These are phyloP conservation scores for Rossbeevera mucosa DNA, from an alignment of 768 basidiomycete species.

Conservation along the genomic window DNA sequence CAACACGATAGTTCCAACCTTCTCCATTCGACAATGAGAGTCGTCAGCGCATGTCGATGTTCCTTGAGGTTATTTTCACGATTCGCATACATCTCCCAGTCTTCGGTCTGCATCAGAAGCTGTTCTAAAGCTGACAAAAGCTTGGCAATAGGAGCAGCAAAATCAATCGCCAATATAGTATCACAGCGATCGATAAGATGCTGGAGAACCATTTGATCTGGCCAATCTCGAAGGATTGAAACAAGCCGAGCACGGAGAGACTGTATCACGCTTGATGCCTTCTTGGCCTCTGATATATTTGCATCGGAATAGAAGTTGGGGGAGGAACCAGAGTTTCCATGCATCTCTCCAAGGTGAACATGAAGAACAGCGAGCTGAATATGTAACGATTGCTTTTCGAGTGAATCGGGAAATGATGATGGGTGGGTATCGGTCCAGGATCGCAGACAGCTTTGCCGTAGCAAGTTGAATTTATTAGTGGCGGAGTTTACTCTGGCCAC, in stretches of 20 bases:
- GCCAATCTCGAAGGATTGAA: conserved; percentile 73
- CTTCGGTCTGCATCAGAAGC: conserved; percentile 79
- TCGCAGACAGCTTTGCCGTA: conserved; percentile 33
- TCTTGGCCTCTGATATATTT: conserved; percentile 69
- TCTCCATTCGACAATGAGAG: conserved; percentile 84
- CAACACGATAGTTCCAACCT: conserved; percentile 86
- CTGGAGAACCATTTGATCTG: conserved; percentile 96
- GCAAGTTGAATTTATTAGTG: conserved; percentile 26
- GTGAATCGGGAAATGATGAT: conserved; percentile 32
- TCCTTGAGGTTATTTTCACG: conserved; percentile 74
- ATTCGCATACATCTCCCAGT: conserved; percentile 97
- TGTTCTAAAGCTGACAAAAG: conserved; percentile 81
- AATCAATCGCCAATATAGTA: conserved; percentile 52
- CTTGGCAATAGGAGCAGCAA: conserved; percentile 74
- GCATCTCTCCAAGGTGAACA: conserved; percentile 34
- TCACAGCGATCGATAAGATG: conserved; percentile 73
- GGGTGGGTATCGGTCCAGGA: conserved; percentile 31
- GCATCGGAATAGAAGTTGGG: conserved; percentile 77
- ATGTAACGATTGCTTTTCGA: conserved; percentile 51
- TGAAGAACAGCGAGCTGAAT: conserved; percentile 51
- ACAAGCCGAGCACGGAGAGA: conserved; percentile 51
- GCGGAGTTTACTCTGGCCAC: not conserved
- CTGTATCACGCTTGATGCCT: conserved; percentile 48
- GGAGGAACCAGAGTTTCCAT: conserved; percentile 15
- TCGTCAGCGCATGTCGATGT: conserved; percentile 61